Evolutionary conservation across 2,329 filamentous ascomycete species (phyloP).

Genomic region (Epichloe aotearoae): DNA sequence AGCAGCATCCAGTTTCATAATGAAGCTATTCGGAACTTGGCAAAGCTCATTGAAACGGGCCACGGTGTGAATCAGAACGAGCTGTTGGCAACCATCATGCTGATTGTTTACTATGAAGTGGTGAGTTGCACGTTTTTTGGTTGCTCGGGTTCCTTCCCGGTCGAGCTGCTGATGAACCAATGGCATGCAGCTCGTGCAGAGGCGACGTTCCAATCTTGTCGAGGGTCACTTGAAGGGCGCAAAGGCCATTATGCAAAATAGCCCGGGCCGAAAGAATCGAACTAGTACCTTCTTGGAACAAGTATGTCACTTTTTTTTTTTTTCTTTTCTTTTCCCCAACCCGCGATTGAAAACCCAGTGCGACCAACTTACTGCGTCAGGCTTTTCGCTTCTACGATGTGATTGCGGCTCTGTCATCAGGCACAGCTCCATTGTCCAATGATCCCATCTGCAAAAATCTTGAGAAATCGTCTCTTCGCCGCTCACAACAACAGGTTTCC

Average conservation of each 20-base stretch:
- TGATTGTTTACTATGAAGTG: conserved; percentile 51
- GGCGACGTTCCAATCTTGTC: conserved; percentile 45
- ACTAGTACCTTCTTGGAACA: conserved; percentile 46
- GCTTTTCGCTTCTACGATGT: conserved; percentile 55
- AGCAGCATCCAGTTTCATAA: conserved; percentile 47
- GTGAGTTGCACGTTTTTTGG: conserved; percentile 27
- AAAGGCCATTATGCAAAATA: conserved; percentile 44
- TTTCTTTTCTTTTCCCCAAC: neutral
- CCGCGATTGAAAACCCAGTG: neutral
- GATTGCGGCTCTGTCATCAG: conserved; percentile 48
- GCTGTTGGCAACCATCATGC: conserved; percentile 46
- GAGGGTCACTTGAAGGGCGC: conserved; percentile 49
- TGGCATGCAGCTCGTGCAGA: conserved; percentile 40
- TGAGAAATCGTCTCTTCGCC: conserved; percentile 31
- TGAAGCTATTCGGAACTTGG: conserved; percentile 43
- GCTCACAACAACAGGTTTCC: conserved; percentile 31
- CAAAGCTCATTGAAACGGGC: conserved; percentile 41
- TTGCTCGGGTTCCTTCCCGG: neutral
- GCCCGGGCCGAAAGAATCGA: conserved; percentile 29
- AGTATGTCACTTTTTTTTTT: conserved; percentile 21
- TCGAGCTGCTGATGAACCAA: neutral
- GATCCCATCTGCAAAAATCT: conserved; percentile 33
- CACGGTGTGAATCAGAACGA: conserved; percentile 39
- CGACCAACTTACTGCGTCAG: conserved; percentile 19
- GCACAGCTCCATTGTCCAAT: conserved; percentile 41